Evolutionary conservation across 129 eudicot genomes (phyloP), one percentile per base, ranked within the genome.

Genomic region (Flaveria linearis): DNA sequence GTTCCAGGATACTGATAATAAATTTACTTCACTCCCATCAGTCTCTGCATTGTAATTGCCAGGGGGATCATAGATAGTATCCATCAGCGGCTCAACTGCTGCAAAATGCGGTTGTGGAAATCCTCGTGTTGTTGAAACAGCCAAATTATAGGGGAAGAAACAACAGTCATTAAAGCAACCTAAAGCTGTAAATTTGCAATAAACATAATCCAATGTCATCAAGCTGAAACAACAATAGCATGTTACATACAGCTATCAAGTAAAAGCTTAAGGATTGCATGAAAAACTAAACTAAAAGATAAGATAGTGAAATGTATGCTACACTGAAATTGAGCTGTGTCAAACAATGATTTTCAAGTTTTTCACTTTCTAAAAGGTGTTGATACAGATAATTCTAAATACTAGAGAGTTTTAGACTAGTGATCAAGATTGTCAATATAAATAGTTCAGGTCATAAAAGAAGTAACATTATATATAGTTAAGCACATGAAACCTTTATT

Each of bases 1-100:
- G 82, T 92, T 92, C 98, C 98, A 92, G n/a, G 91, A 87, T 33
- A 89, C 90, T 3, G 89, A 90, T 58, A 87, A 82, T 56, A 92
- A 72, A 75, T 92, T 93, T 39, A 90, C 70, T 17, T 82, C 94
- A 64, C 49, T 72, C 53, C 90, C 93, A 78, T 78, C 82, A 17
- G 53, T 71, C 23, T 87, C 85, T 49, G 78, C 53, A 80, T 88
- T 86, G 64, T 83, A 45, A 74, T 71, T 79, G 71, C 57, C 57
- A 36, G 86, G 85, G 36, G 86, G 71, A 64, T 77, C 82, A 71
- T 86, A 46, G 26, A 75, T 68, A 74, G 86, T 91, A 73, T 78
- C 82, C 85, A 82, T 77, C 9, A 74, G 71, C 30, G 85, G 71
- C 5, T 82, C 88, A 69, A 77, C 69, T 25, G 84, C 68, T 15